Base-by-base conservation (phyloP, 495 filamentous ascomycete genomes). In the Margaritispora aquatica region DNA sequence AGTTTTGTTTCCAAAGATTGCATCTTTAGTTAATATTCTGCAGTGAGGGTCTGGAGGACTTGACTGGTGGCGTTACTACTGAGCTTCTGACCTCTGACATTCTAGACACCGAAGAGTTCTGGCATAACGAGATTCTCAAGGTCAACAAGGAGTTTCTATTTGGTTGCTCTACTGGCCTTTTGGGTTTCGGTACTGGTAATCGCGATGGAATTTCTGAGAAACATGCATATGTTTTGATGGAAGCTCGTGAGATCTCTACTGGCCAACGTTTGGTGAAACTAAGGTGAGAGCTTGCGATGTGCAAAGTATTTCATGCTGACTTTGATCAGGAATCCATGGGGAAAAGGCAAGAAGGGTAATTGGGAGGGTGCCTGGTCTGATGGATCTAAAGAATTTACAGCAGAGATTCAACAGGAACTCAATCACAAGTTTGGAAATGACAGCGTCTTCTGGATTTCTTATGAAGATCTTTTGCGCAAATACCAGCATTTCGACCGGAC, bases 201-300 rank as follows among this genome's bases (percentile, higher is more conserved):
- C 76, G 87, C 24, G 88, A 87, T 65, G 90, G 91, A 2, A 90
- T 96, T n/a, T 71, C 84, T 1, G 84, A 88, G 65, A 75, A 81
- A n/a, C 92, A 96, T 64, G 89, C 91, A 0, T 96, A 96, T 71
- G 92, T 89, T 0, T 84, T 96, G 55, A 87, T 95, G 81, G 81
- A 86, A 29, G 88, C 88, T 0, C 80, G 77, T 15, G 92, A 96
- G 65, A 24, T 47, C 21, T 78, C 88, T 38, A 84, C 91, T 41
- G 90, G 88, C 0, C 62, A 90, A 55, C 78, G 88, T 26, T 76
- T 96, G 38, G 75, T 95, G 17, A 78, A 88, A 57, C 65, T 96
- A 20, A 50, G 55, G 55, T 58, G n/a, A 50, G 38, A 49, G 23
- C 21, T 47, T 48, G 1, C 2, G 19, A 10, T 9, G 4, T 51